Conservation (phyloP, 176 grass and related monocot genomes). For the Lolium perenne region DNA sequence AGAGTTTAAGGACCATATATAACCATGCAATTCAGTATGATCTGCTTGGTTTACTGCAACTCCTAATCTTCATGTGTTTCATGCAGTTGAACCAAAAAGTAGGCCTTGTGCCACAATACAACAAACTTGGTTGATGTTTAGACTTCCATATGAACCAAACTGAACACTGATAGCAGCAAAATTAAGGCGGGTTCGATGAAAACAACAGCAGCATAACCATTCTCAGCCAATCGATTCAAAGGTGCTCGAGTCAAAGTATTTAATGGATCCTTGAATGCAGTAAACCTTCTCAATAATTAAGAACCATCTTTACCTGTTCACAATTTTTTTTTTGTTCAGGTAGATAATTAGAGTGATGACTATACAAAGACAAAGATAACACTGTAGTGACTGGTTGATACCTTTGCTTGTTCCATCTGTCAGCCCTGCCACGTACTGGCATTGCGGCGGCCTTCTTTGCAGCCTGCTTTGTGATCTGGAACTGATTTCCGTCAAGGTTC, state of each 20-base stretch:
- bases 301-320: constrained; percentile 76
- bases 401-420: constrained; percentile 83
- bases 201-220: constrained; percentile 40
- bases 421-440: constrained; percentile 55
- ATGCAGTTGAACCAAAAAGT: constrained; percentile 38
- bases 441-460: constrained; percentile 72
- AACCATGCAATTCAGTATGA: constrained; percentile 18
- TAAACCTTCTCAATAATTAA: constrained; percentile 58
- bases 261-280: constrained; percentile 52
- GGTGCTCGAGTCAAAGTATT: constrained; percentile 42
- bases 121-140: constrained; percentile 35
- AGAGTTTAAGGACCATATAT: constrained; percentile 22
- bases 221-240: constrained; percentile 43
- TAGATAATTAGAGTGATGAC: constrained; percentile 12
- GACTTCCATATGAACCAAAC: constrained; percentile 40
- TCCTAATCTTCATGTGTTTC: constrained; percentile 29
- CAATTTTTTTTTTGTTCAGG: constrained; percentile 25
- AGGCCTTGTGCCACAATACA: constrained; percentile 35
- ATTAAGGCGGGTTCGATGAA: constrained; percentile 38
- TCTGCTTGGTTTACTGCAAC: constrained; percentile 28
- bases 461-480: constrained; percentile 70
- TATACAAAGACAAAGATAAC: not conserved
- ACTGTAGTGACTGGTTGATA: constrained; percentile 33
- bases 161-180: constrained; percentile 28
- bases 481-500: constrained; percentile 86